phyloP scores from a whole-genome alignment of 2,329 filamentous ascomycete genomes.

The Cyphellophora europaea region DNA sequence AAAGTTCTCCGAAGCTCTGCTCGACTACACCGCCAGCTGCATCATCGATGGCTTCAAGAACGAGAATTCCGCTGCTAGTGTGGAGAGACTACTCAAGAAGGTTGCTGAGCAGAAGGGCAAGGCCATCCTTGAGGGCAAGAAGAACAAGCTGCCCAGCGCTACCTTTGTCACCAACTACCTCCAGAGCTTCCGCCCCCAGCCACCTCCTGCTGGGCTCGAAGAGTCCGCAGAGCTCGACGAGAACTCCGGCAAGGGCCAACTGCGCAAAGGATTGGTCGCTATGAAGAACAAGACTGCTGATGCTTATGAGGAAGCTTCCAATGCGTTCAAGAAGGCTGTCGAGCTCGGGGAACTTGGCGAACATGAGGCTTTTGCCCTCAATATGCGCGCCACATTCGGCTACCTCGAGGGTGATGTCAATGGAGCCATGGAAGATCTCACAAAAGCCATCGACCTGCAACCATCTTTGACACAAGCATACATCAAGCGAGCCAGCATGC shows the following conservation, averaged over 20 bases:
- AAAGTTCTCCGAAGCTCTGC: conserved; percentile 83
- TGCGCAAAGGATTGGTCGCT: conserved; percentile 72
- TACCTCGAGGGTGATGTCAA: conserved; percentile 85
- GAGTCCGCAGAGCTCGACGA: conserved; percentile 69
- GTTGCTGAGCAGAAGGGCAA: conserved; percentile 92
- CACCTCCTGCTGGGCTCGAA: conserved; percentile 71
- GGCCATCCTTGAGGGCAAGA: conserved; percentile 70
- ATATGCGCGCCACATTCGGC: conserved; percentile 91
- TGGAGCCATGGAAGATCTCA: conserved; percentile 72
- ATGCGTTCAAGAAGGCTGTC: conserved; percentile 78
- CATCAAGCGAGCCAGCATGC: conserved; percentile 98
- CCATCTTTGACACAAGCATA: conserved; percentile 87
- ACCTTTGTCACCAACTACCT: conserved; percentile 98
- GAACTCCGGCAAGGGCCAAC: conserved; percentile 71
- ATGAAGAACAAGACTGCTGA: conserved; percentile 82
- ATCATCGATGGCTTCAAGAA: conserved; percentile 98
- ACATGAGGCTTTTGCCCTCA: conserved; percentile 84
- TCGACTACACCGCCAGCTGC: conserved; percentile 97
- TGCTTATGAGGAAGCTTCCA: conserved; percentile 79
- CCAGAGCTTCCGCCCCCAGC: conserved; percentile 86
- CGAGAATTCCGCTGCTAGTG: conserved; percentile 74
- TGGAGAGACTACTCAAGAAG: conserved; percentile 91
- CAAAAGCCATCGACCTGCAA: conserved; percentile 86
- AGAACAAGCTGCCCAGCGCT: conserved; percentile 81
- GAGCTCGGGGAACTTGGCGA: conserved; percentile 71